Evolutionary conservation across 2,329 filamentous ascomycete species (phyloP).

Genomic region (Trichoderma sp.): DNA sequence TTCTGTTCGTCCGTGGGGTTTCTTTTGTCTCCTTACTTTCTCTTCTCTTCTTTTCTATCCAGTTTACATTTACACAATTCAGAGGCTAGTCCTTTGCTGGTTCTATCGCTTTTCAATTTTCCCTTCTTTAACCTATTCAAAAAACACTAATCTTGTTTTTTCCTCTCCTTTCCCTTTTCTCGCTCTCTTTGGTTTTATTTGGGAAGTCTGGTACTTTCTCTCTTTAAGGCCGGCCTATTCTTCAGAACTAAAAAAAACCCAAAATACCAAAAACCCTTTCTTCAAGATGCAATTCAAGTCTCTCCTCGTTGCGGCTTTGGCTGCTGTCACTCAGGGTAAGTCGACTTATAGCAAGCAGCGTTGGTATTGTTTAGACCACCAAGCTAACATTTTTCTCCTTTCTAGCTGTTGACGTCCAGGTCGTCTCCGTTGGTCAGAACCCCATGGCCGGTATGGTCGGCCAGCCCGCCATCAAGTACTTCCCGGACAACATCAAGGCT

Average conservation of each 20-base stretch:
- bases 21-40: constrained; percentile 37
- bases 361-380: background rate
- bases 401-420: constrained; percentile 55
- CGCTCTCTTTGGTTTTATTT: constrained; percentile 31
- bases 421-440: constrained; percentile 65
- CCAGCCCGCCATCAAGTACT: constrained; percentile 60
- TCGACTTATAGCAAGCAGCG: background rate
- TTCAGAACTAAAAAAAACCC: constrained; percentile 31
- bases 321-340: constrained; percentile 53
- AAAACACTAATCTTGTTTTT: constrained; percentile 26
- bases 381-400: background rate
- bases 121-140: constrained; percentile 16
- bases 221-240: constrained; percentile 32
- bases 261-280: background rate
- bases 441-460: constrained; percentile 57
- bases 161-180: constrained; percentile 34
- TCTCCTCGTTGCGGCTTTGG: constrained; percentile 52
- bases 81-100: constrained; percentile 41
- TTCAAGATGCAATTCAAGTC: constrained; percentile 59
- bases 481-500: constrained; percentile 67
- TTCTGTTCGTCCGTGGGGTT: constrained; percentile 34
- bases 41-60: constrained; percentile 36
- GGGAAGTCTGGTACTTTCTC: constrained; percentile 28
- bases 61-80: constrained; percentile 31
- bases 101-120: constrained; percentile 37